These are phyloP conservation scores for Podospora bellae-mahoneyi DNA, from an alignment of 495 filamentous ascomycete genomes.

Conservation along the genomic window DNA sequence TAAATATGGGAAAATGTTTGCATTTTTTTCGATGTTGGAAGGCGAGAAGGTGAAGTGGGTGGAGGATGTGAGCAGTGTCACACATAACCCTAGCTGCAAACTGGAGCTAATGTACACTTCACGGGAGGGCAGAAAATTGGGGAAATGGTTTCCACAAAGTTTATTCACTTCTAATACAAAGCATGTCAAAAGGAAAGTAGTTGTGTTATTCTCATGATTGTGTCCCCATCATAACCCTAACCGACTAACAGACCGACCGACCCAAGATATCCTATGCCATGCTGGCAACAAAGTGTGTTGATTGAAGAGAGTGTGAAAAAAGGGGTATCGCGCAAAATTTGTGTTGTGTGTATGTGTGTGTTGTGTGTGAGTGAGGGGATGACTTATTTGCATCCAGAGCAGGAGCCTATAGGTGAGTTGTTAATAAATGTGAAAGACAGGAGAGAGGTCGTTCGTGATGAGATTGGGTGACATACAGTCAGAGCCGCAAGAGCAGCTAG, in stretches of 20 bases:
- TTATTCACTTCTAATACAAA: background rate
- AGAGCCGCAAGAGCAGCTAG: constrained; percentile 39
- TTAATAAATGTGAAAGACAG: background rate
- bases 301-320: background rate
- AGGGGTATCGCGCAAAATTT: background rate
- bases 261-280: background rate
- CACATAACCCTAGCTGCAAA: too few species aligned
- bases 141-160: background rate
- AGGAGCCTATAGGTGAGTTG: constrained; percentile 32
- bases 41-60: too few species aligned
- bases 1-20: too few species aligned
- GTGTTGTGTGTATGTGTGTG: background rate
- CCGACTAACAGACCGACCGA: background rate
- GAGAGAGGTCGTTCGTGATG: background rate
- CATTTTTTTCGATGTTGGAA: too few species aligned
- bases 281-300: background rate
- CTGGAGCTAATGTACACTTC: too few species aligned
- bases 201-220: background rate
- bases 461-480: constrained; percentile 35
- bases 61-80: too few species aligned
- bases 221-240: background rate
- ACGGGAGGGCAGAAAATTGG: too few species aligned
- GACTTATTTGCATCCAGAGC: constrained; percentile 38
- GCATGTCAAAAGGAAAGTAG: background rate
- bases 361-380: background rate